Evolutionary conservation across 2,329 filamentous ascomycete genomes (phyloP), one percentile per base, ranked within the genome.

Genomic region (Xylariaceae sp.): DNA sequence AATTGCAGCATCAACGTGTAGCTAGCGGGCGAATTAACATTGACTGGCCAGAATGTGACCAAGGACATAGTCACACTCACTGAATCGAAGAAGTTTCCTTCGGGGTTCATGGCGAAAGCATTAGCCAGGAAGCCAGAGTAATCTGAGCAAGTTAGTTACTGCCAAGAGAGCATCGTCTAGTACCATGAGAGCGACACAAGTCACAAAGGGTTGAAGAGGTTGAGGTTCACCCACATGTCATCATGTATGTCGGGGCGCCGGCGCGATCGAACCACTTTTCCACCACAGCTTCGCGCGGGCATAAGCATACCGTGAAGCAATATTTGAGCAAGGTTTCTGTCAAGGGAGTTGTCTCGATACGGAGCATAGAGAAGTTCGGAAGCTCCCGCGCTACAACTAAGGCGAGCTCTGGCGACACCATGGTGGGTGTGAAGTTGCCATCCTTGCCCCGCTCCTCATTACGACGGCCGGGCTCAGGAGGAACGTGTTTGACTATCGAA

Each of bases 251-350:
- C 26, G 68, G 68, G 41, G 63, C 65, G n/a, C 66, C 66, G 29
- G 62, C 57, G 27, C 65, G 62, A 40, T 67, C 61, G 34, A 69
- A 68, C 67, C 67, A 70, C 49, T 65, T 68, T 57, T 68, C 64
- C 4, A 70, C 61, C 37, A 64, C 56, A 9, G 61, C 60, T 53
- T 69, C 66, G n/a, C 62, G 61, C 6, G 67, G 65, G 50, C 66
- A 68, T 46, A 70, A 59, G 48, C 68, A 70, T 40, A 70, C 66
- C 26, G 66, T 67, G 56, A 69, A 65, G 49, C 67, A 69, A 53
- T 68, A 69, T 52, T 67, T 67, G 42, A 70, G 57, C 51, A 70
- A 41, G 49, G 55, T 67, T 49, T 70, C 67, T 9, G 68, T 70
- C 50, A 69, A 51, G 2, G 68, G 65, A 1, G 68, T 70, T 39